phyloP scores from a whole-genome alignment of 2,329 filamentous ascomycete species.

The Fusarium liriodendri region DNA sequence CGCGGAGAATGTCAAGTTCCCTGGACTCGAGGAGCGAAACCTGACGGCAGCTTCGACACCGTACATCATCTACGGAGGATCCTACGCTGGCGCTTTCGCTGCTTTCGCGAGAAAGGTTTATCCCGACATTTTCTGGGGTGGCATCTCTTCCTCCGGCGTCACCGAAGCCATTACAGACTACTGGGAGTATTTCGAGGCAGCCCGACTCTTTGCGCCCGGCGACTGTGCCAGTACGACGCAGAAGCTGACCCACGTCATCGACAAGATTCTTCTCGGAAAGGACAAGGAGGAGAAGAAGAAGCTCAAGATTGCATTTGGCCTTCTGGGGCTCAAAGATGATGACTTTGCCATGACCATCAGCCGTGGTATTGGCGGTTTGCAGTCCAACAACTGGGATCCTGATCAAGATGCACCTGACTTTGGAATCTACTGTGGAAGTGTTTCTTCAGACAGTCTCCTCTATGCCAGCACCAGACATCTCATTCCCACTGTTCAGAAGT shows the following conservation, averaged over 20 bases:
- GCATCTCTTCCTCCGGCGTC: conserved; percentile 84
- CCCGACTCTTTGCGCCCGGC: conserved; percentile 60
- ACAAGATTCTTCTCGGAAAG: conserved; percentile 60
- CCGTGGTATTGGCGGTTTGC: conserved; percentile 56
- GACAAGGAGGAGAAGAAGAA: conserved; percentile 55
- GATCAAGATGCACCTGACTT: conserved; percentile 54
- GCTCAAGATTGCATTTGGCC: conserved; percentile 61
- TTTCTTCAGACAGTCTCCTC: conserved; percentile 55
- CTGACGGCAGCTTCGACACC: conserved; percentile 74
- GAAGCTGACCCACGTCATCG: conserved; percentile 63
- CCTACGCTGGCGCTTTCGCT: conserved; percentile 83
- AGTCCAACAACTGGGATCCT: conserved; percentile 66
- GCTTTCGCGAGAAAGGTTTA: conserved; percentile 82
- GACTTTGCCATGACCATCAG: conserved; percentile 61
- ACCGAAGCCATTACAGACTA: conserved; percentile 82
- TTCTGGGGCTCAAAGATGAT: conserved; percentile 56
- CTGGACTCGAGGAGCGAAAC: conserved; percentile 74
- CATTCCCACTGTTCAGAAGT: conserved; percentile 48
- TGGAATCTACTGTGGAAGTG: conserved; percentile 60
- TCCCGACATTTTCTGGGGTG: conserved; percentile 81
- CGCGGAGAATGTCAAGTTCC: conserved; percentile 76
- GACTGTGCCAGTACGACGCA: conserved; percentile 75
- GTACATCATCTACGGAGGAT: conserved; percentile 85
- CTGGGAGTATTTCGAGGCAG: conserved; percentile 71
- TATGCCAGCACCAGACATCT: conserved; percentile 55